Conservation (phyloP, 176 grass and related monocot species). For the Lolium perenne region DNA sequence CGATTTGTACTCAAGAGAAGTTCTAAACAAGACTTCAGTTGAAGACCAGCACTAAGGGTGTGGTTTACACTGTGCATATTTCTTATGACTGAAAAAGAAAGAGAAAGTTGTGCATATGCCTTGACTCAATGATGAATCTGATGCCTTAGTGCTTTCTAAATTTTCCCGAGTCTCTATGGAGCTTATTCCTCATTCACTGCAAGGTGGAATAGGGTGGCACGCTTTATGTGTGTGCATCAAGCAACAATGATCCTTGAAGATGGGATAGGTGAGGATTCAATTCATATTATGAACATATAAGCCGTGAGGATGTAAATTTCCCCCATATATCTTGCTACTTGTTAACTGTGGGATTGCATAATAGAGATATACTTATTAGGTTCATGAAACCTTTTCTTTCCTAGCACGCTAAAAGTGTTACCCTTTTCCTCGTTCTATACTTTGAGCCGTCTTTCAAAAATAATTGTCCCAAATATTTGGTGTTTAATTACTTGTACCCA, state of each 20-base stretch:
- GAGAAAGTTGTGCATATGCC: slow-evolving; percentile 19
- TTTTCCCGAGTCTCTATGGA: slow-evolving; percentile 6
- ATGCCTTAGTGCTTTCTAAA: background rate
- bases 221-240: background rate
- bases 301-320: slow-evolving; percentile 38
- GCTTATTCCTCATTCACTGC: slow-evolving; percentile 25
- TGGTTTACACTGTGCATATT: slow-evolving; percentile 28
- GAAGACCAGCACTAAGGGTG: slow-evolving; percentile 38
- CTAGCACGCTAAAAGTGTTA: background rate
- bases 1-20: slow-evolving; percentile 47
- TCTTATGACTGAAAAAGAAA: background rate
- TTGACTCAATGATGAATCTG: slow-evolving; percentile 28
- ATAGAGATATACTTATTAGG: slow-evolving; percentile 17
- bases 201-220: slow-evolving; percentile 9
- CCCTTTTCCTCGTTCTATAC: background rate
- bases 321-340: background rate
- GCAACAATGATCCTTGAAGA: slow-evolving; percentile 32
- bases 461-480: background rate
- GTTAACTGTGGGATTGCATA: background rate
- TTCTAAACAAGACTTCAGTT: slow-evolving; percentile 41
- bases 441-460: background rate
- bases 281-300: background rate
- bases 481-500: background rate
- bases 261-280: slow-evolving; percentile 6
- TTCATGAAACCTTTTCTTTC: background rate